Evolutionary conservation across 108 stramenopile genomes (phyloP).

Genomic region (Nitzschia sp.): DNA sequence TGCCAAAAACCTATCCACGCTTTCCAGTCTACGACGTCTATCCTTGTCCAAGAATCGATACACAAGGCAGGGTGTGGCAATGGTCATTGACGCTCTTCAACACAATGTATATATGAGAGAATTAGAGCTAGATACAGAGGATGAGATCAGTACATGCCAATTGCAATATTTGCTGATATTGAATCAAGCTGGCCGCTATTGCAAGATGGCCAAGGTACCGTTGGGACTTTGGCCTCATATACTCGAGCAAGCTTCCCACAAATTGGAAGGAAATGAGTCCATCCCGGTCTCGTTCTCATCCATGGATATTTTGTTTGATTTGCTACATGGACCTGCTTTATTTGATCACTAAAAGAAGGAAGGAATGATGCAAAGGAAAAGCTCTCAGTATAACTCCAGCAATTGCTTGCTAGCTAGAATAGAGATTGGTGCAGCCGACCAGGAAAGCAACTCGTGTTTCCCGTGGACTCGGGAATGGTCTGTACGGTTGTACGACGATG

Average conservation of each 20-base stretch:
- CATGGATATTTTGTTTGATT: slow-evolving; percentile 21
- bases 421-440: too few relatives aligned
- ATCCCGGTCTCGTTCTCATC: not conserved
- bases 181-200: slow-evolving; percentile 18
- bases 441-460: too few relatives aligned
- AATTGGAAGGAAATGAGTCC: not conserved
- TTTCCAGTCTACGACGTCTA: not conserved
- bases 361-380: not conserved
- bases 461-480: too few relatives aligned
- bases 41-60: slow-evolving; percentile 14
- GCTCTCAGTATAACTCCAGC: too few relatives aligned
- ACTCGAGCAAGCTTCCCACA: not conserved
- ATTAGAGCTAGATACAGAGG: not conserved
- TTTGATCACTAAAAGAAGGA: slow-evolving; percentile 5
- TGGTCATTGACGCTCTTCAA: not conserved
- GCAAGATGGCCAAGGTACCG: slow-evolving; percentile 1
- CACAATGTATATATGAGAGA: not conserved
- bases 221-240: slow-evolving; percentile 16
- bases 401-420: too few relatives aligned
- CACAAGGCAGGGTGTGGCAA: not conserved
- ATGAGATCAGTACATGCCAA: not conserved
- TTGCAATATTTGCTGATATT: slow-evolving; percentile 15
- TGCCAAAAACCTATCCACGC: not conserved
- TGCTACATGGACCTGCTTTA: slow-evolving; percentile 16
- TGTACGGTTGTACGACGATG: too few relatives aligned